Percentiles rank a stretch among this genome's conserved stretches.
Conservation (phyloP, 2,329 filamentous ascomycete species). For the Tolypocladium amazonense region DNA sequence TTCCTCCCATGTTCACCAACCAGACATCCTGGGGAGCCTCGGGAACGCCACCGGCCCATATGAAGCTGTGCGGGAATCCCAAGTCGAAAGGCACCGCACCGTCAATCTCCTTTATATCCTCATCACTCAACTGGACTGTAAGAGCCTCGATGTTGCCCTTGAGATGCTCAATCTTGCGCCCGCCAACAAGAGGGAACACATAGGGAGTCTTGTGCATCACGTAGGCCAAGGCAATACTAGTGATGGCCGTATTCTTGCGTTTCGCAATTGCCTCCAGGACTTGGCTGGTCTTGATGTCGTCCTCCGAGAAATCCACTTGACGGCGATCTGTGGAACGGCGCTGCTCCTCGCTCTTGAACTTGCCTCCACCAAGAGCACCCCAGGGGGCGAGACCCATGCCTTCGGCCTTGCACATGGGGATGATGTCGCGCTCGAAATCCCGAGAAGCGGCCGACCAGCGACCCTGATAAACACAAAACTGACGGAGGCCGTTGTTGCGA, state of each 20-base stretch:
- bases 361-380: constrained; percentile 43
- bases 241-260: constrained; percentile 30
- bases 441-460: constrained; percentile 27
- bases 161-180: constrained; percentile 58
- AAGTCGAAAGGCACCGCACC: constrained; percentile 48
- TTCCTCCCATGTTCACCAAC: constrained; percentile 34
- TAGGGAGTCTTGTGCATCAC: constrained; percentile 62
- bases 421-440: constrained; percentile 31
- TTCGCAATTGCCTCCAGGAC: constrained; percentile 38
- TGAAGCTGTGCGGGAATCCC: constrained; percentile 56
- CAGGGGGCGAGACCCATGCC: constrained; percentile 47
- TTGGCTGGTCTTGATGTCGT: constrained; percentile 39
- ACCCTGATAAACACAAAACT: constrained; percentile 46
- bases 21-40: constrained; percentile 29
- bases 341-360: constrained; percentile 29
- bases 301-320: constrained; percentile 30
- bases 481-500: constrained; percentile 56
- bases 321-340: constrained; percentile 24
- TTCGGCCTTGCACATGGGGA: constrained; percentile 30
- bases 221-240: constrained; percentile 55
- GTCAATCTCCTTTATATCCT: constrained; percentile 60
- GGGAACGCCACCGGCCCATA: constrained; percentile 31
- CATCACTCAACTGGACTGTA: constrained; percentile 42
- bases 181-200: constrained; percentile 64
- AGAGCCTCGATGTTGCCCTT: constrained; percentile 61